Conservation (phyloP, 2,329 filamentous ascomycete genomes). For the Zasmidium angulare region DNA sequence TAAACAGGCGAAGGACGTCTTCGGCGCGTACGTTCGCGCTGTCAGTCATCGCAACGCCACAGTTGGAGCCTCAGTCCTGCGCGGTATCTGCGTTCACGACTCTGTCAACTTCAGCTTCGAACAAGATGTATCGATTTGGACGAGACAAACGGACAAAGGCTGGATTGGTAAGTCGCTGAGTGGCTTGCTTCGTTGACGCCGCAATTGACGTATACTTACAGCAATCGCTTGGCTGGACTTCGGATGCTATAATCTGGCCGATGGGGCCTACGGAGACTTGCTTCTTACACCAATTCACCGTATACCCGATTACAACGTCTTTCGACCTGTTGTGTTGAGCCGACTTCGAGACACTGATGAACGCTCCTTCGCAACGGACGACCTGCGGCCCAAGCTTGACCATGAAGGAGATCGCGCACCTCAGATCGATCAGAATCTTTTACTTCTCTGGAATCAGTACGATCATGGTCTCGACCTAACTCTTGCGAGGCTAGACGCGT, state of each 20-base stretch:
- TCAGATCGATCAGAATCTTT: not conserved
- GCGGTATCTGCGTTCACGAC: constrained; percentile 1
- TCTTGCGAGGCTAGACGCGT: not conserved
- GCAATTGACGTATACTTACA: not conserved
- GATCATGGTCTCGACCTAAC: not conserved
- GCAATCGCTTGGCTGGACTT: not conserved
- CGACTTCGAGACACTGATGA: not conserved
- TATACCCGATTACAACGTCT: not conserved
- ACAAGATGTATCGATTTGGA: constrained; percentile 6
- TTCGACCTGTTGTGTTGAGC: not conserved
- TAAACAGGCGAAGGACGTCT: not conserved
- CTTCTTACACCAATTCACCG: not conserved
- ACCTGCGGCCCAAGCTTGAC: too few relatives aligned
- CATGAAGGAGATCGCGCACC: too few relatives aligned
- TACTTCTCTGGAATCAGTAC: not conserved
- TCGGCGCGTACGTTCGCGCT: not conserved
- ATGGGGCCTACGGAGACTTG: not conserved
- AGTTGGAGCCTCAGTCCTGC: not conserved
- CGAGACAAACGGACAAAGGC: not conserved
- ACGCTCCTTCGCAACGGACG: too few relatives aligned
- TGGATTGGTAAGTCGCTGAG: constrained; percentile 7
- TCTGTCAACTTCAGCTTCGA: constrained; percentile 3
- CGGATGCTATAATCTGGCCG: not conserved
- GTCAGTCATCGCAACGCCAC: not conserved
- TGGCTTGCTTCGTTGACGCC: not conserved